Evolutionary conservation across 2,329 filamentous ascomycete species (phyloP).

Genomic region (Fusarium haematococcum): DNA sequence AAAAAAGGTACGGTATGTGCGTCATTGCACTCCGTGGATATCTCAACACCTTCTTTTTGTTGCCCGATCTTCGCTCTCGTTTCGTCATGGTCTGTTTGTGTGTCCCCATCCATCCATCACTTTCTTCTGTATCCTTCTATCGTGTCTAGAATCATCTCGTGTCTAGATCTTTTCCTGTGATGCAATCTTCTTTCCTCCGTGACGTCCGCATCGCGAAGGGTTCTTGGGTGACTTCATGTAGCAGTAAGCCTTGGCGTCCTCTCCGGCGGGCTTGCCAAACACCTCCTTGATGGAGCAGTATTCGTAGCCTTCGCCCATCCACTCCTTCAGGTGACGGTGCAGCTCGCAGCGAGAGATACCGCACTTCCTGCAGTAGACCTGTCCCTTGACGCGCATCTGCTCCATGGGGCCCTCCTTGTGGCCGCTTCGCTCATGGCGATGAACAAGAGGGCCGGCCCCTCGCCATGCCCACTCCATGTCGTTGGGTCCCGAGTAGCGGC

Average conservation of each 20-base stretch:
- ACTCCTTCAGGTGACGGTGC: conserved; percentile 70
- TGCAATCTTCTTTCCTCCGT: conserved; percentile 51
- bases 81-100: conserved; percentile 25
- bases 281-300: conserved; percentile 71
- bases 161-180: conserved; percentile 16
- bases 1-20: not conserved
- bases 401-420: conserved; percentile 51
- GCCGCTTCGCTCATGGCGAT: conserved; percentile 37
- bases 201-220: conserved; percentile 68
- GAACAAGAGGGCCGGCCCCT: conserved; percentile 60
- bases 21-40: not conserved
- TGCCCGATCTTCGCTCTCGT: conserved; percentile 15
- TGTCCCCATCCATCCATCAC: conserved; percentile 14
- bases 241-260: conserved; percentile 63
- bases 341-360: conserved; percentile 71
- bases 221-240: conserved; percentile 71
- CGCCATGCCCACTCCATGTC: conserved; percentile 74
- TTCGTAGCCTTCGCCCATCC: conserved; percentile 68
- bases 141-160: not conserved
- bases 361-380: conserved; percentile 73
- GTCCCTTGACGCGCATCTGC: conserved; percentile 65
- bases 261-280: conserved; percentile 63
- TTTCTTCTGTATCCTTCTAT: conserved; percentile 9
- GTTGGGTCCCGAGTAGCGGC: conserved; percentile 70
- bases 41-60: not conserved